Conservation (phyloP, 2,329 filamentous ascomycete species). For the Nemania sp. region DNA sequence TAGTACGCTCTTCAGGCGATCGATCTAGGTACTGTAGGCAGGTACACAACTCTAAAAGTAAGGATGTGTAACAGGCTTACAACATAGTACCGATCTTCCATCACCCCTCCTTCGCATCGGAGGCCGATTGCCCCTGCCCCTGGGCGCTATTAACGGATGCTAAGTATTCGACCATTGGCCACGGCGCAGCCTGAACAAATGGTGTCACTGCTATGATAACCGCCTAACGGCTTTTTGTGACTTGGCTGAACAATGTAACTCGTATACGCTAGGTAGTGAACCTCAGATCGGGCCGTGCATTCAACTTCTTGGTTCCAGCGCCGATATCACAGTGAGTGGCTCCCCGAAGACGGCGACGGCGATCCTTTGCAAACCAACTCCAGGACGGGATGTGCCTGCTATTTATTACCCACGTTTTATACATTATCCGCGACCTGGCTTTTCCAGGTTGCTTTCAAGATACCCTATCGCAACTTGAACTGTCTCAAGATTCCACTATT, state of each 20-base stretch:
- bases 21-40: too few relatives aligned
- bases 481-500: background rate
- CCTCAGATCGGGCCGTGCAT: conserved; percentile 8
- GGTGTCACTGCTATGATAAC: conserved; percentile 15
- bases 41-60: too few relatives aligned
- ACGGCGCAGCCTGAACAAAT: too few relatives aligned
- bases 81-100: too few relatives aligned
- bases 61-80: too few relatives aligned
- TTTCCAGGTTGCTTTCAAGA: background rate
- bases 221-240: background rate
- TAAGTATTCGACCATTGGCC: background rate
- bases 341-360: conserved; percentile 12
- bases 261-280: background rate
- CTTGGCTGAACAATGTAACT: background rate
- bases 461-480: conserved; percentile 6
- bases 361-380: background rate
- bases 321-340: conserved; percentile 3
- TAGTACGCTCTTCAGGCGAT: too few relatives aligned
- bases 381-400: background rate
- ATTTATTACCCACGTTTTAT: background rate
- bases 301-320: conserved; percentile 2
- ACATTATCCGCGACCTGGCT: background rate
- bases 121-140: too few relatives aligned
- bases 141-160: too few relatives aligned
- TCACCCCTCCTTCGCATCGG: too few relatives aligned